Conservation (phyloP, 2,329 filamentous ascomycete species). For the Teratosphaeria zuluensis region DNA sequence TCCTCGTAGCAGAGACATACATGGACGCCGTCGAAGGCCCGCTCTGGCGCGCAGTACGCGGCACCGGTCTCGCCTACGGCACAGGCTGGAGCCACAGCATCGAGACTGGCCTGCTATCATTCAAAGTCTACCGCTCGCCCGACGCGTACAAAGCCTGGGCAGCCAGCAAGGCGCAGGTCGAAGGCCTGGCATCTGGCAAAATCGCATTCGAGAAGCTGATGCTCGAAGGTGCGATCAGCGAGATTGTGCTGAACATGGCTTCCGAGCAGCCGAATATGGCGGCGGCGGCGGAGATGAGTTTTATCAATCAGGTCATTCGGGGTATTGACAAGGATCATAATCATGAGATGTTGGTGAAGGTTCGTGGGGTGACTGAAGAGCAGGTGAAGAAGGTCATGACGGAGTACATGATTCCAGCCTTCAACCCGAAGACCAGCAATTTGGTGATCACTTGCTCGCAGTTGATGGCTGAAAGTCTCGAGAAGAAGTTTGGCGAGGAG, state of each 20-base stretch:
- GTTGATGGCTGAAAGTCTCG: constrained; percentile 71
- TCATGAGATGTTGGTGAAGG: constrained; percentile 63
- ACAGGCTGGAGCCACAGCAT: constrained; percentile 67
- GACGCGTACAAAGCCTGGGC: constrained; percentile 79
- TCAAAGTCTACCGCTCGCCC: constrained; percentile 81
- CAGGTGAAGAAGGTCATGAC: constrained; percentile 67
- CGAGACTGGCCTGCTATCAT: constrained; percentile 71
- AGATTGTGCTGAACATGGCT: constrained; percentile 76
- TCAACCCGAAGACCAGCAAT: constrained; percentile 71
- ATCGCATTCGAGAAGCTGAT: constrained; percentile 67
- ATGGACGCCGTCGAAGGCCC: constrained; percentile 90
- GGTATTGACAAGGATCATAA: constrained; percentile 69
- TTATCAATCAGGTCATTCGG: constrained; percentile 69
- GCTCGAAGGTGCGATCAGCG: constrained; percentile 82
- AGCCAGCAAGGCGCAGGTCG: constrained; percentile 65
- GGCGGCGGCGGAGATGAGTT: constrained; percentile 72
- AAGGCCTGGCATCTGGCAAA: constrained; percentile 62
- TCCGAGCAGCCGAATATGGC: constrained; percentile 83
- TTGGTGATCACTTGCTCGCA: constrained; percentile 81
- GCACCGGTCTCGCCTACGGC: constrained; percentile 87
- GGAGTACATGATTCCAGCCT: constrained; percentile 68
- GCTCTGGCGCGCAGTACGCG: constrained; percentile 85
- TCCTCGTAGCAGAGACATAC: constrained; percentile 82
- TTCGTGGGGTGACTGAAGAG: constrained; percentile 64
- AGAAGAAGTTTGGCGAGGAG: constrained; percentile 60